A percentile compares a stretch with the other conserved stretches of the same genome.
phyloP scores from a whole-genome alignment of 306 rosid species.

The Sechiopsis laciniata region DNA sequence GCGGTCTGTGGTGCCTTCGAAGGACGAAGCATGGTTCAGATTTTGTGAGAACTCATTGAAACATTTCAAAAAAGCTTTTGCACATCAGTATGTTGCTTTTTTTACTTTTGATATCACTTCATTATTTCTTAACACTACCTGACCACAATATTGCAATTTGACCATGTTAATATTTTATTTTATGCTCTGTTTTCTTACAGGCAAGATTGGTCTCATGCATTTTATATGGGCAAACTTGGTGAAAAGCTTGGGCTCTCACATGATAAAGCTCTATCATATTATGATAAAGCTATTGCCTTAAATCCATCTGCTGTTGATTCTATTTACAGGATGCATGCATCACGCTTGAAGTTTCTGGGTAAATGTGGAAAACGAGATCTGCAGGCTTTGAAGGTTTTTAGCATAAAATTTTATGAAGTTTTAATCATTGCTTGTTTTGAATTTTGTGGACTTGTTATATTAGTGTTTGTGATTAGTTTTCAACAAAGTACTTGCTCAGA shows the following conservation, averaged over 20 bases:
- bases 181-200: slow-evolving; percentile 40
- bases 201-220: slow-evolving; percentile 93
- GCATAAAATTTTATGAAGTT: not conserved
- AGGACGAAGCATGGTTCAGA: slow-evolving; percentile 68
- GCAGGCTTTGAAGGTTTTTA: slow-evolving; percentile 65
- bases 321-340: slow-evolving; percentile 95
- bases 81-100: slow-evolving; percentile 52
- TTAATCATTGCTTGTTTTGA: not conserved
- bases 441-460: not conserved
- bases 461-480: not conserved
- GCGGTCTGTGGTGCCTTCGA: slow-evolving; percentile 70
- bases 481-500: not conserved
- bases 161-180: slow-evolving; percentile 6
- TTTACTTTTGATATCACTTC: slow-evolving; percentile 22
- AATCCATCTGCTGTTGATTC: slow-evolving; percentile 91
- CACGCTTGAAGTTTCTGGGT: slow-evolving; percentile 76
- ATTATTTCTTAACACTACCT: slow-evolving; percentile 8
- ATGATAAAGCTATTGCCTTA: slow-evolving; percentile 65
- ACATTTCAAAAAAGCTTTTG: slow-evolving; percentile 87
- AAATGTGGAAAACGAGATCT: slow-evolving; percentile 55
- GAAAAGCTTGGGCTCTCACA: slow-evolving; percentile 78
- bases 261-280: slow-evolving; percentile 71
- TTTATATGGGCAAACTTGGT: slow-evolving; percentile 90
- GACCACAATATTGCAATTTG: not conserved
- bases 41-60: slow-evolving; percentile 88